Base-by-base conservation (phyloP, 345 rosid genomes). In the Eucalyptus viminalis region DNA sequence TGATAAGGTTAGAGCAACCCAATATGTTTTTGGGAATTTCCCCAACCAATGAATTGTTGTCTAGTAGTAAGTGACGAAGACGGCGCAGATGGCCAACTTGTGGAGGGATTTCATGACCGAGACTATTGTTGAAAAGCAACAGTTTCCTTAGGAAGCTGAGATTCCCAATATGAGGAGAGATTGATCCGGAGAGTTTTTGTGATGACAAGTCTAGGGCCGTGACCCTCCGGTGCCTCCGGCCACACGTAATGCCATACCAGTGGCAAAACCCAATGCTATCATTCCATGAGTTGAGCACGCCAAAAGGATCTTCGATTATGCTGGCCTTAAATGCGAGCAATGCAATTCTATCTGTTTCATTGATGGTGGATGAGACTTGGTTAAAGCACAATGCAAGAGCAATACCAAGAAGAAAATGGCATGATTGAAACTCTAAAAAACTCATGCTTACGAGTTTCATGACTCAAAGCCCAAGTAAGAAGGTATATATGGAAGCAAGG, bases 1-100 rank as follows among this genome's bases (percentile, higher is more conserved):
- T 0, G 67, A 27, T 16, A 11, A 60, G 14, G 67, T 60, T 27
- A 1, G 31, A 60, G 3, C 69, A 60, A 27, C 0, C 1, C 16
- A 4, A 60, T 60, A 60, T 60, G 31, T 60, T 60, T 6, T 27
- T 27, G 31, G 69, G 69, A 60, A 60, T 27, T 13, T 60, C 9
- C 0, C 16, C 69, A 0, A 60, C 69, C 69, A 60, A 60, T 27
- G 16, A 60, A 60, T 60, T 60, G 69, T 60, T 3, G 4, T 60
- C 16, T 13, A 60, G 31, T 13, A 1, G 0, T 27, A 60, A 13
- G 16, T 0, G 0, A 6, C 5, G 4, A 27, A 60, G 31, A 0
- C 69, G 31, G 0, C 1, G 8, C 5, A 60, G 2, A 2, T 60
- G 31, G 0, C 69, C 16, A 1, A 60, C 16, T 12, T 60, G 69